Evolutionary conservation across 2,329 filamentous ascomycete genomes (phyloP), one percentile per base, ranked within the genome.

Genomic region (Trichoderma guizhouense): DNA sequence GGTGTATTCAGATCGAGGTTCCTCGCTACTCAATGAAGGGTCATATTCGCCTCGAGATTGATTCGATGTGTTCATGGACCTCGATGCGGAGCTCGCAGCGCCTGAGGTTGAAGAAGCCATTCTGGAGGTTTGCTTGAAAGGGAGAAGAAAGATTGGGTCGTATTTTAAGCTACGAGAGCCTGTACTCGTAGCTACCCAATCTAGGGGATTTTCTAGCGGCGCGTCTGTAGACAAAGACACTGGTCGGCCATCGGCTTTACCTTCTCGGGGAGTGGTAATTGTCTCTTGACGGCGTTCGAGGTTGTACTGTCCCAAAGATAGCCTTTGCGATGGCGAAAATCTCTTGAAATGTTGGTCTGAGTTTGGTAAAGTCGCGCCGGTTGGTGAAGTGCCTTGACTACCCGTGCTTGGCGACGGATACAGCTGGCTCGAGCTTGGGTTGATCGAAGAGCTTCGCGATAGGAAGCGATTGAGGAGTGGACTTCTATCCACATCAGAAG

Each of bases 41-140:
- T 75, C 78, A 51, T 76, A 78, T 7, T 79, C 78, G 18, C 73
- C 76, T 2, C 72, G 64, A 5, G 76, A 74, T 30, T 72, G 74
- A 8, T 72, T 68, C 34, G 74, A 73, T 62, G 73, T 72, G 71
- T 74, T 36, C 26, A 51, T 55, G 7, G 71, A 65, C 21, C 65
- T 64, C 32, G 64, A 34, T 30, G 36, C 51, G n/a, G 60, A 55
- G 43, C 58, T 64, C 12, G 36, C 55, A 55, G 24, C 65, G 32
- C 24, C 57, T 11, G 71, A 60, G 7, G 66, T 24, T 2, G 51
- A 28, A 5, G 57, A n/a, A n/a, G 71, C 15, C 71, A 72, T 72
- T n/a, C n/a, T 71, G 15, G 34, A 2, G 8, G 7, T 12, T n/a
- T 43, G 24, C 9, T 63, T 55, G 18, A 39, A 53, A 11, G 28